phyloP scores from a whole-genome alignment of 768 basidiomycete genomes.

The Serpula lacrymans region DNA sequence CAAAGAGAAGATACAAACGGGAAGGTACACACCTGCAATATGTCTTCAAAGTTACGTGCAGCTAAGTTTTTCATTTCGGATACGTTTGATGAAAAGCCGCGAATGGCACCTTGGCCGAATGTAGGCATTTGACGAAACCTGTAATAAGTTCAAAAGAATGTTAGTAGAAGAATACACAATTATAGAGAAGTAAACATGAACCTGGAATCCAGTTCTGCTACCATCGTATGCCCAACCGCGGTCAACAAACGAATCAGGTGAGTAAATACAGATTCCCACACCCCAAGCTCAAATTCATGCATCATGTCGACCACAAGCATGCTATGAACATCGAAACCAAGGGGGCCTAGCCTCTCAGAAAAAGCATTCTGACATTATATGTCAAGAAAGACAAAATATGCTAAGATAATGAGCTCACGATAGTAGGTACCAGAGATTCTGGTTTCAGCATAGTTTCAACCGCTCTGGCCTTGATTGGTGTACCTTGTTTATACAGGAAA shows the following conservation, averaged over 20 bases:
- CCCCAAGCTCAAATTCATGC: conserved; percentile 40
- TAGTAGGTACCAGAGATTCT: conserved; percentile 10
- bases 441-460: conserved; percentile 10
- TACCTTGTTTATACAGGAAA: conserved; percentile 10
- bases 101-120: conserved; percentile 30
- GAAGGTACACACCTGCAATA: conserved; percentile 32
- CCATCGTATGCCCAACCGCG: not conserved
- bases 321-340: conserved; percentile 20
- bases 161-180: not conserved
- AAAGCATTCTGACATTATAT: conserved; percentile 31
- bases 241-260: conserved; percentile 35
- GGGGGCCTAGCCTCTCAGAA: conserved; percentile 12
- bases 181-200: conserved; percentile 2
- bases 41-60: conserved; percentile 40
- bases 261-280: conserved; percentile 33
- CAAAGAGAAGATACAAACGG: not conserved
- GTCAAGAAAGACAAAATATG: not conserved
- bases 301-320: conserved; percentile 34
- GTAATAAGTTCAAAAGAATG: not conserved
- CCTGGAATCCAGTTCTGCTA: conserved; percentile 24
- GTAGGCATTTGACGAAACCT: conserved; percentile 15
- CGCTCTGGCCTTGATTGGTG: conserved; percentile 9
- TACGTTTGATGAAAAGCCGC: conserved; percentile 30
- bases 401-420: conserved; percentile 4
- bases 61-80: conserved; percentile 34